Conservation (phyloP, 768 basidiomycete genomes). For the Hericium erinaceus region DNA sequence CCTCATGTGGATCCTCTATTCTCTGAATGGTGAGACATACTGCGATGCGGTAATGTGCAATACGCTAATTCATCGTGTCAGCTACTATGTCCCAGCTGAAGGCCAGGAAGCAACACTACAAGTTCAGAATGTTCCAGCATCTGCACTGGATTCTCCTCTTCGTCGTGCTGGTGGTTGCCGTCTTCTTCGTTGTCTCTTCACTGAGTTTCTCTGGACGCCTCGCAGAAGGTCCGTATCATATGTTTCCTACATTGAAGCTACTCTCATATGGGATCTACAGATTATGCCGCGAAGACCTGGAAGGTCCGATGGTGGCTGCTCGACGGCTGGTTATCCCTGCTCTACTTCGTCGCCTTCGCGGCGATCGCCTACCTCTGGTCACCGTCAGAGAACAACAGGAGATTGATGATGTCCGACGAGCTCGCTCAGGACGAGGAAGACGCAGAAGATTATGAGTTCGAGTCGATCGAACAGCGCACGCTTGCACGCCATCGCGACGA, state of each 20-base stretch:
- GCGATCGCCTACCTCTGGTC: slow-evolving; percentile 89
- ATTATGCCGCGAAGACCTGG: slow-evolving; percentile 91
- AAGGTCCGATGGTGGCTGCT: slow-evolving; percentile 89
- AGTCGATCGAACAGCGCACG: slow-evolving; percentile 54
- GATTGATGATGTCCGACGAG: slow-evolving; percentile 96
- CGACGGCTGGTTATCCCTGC: slow-evolving; percentile 87
- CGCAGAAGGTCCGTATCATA: slow-evolving; percentile 59
- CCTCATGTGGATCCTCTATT: slow-evolving; percentile 91
- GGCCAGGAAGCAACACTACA: slow-evolving; percentile 79
- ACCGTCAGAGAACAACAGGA: slow-evolving; percentile 81
- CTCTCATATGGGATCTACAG: slow-evolving; percentile 28
- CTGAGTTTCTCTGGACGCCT: slow-evolving; percentile 86
- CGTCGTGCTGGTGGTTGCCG: slow-evolving; percentile 70
- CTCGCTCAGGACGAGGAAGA: slow-evolving; percentile 91
- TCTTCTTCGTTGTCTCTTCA: slow-evolving; percentile 90
- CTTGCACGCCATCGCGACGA: slow-evolving; percentile 39
- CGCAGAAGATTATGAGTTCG: slow-evolving; percentile 87
- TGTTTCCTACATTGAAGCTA: background rate
- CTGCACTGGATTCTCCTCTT: slow-evolving; percentile 79
- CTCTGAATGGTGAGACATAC: slow-evolving; percentile 56
- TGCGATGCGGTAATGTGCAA: background rate
- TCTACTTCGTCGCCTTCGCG: slow-evolving; percentile 76
- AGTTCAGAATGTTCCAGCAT: slow-evolving; percentile 80
- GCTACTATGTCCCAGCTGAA: slow-evolving; percentile 85
- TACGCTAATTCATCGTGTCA: slow-evolving; percentile 20